A percentile compares a stretch with the other conserved stretches of the same genome.
These are phyloP conservation scores for Carex myosuroides DNA, from an alignment of 176 grass and related monocot genomes.

Conservation along the genomic window DNA sequence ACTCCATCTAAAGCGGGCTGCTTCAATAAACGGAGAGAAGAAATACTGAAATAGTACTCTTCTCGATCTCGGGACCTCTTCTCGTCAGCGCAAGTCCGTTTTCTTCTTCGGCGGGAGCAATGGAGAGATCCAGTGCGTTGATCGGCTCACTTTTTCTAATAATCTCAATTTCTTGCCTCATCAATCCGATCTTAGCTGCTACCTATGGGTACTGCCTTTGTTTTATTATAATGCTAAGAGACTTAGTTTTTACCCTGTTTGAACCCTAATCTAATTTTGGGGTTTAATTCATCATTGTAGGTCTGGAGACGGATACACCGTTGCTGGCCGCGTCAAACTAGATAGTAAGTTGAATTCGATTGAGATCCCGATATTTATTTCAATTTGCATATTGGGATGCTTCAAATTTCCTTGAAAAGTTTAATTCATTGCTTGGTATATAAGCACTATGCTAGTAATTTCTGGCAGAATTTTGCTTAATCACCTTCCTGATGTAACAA, in stretches of 20 bases:
- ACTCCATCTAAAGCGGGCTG: background rate
- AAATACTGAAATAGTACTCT: background rate
- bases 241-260: constrained; percentile 4
- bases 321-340: constrained; percentile 75
- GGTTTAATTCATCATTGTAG: constrained; percentile 28
- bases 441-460: background rate
- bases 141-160: constrained; percentile 1
- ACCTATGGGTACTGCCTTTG: constrained; percentile 16
- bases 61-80: background rate
- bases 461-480: background rate
- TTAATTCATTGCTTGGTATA: background rate
- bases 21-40: background rate
- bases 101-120: background rate
- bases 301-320: constrained; percentile 54
- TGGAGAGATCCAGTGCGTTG: constrained; percentile 16
- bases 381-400: background rate
- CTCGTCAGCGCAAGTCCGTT: background rate
- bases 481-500: background rate
- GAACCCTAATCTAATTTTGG: background rate
- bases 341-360: constrained; percentile 37
- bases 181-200: constrained; percentile 14
- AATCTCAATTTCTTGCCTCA: constrained; percentile 8
- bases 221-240: background rate
- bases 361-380: background rate
- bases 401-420: background rate